These are phyloP conservation scores for Yueomyces sp. DNA, from an alignment of 805 yeast species.

Conservation along the genomic window DNA sequence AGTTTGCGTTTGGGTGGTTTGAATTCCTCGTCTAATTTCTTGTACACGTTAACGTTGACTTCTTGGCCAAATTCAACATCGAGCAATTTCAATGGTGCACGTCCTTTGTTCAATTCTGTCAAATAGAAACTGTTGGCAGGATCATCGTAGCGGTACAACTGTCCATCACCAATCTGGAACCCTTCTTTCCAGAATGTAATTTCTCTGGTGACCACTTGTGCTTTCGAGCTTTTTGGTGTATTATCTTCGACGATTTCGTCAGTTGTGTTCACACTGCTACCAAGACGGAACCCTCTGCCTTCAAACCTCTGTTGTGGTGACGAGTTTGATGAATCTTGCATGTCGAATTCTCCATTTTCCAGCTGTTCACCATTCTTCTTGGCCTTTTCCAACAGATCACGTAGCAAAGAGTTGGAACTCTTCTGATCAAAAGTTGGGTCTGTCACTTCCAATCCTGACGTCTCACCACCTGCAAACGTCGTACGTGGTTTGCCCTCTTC, in stretches of 20 bases:
- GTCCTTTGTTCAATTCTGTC: constrained; percentile 71
- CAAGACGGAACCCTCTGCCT: constrained; percentile 31
- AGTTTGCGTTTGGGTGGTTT: constrained; percentile 46
- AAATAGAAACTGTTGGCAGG: constrained; percentile 73
- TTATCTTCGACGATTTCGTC: constrained; percentile 27
- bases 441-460: constrained; percentile 68
- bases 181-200: constrained; percentile 96
- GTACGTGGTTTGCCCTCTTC: constrained; percentile 47
- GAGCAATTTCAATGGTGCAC: constrained; percentile 77
- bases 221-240: constrained; percentile 18
- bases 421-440: constrained; percentile 37
- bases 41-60: constrained; percentile 79
- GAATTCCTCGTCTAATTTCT: constrained; percentile 71
- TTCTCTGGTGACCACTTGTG: constrained; percentile 54
- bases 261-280: constrained; percentile 23
- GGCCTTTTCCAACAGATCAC: constrained; percentile 53
- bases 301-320: constrained; percentile 23
- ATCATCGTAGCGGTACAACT: constrained; percentile 76
- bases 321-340: constrained; percentile 8
- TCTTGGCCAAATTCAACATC: constrained; percentile 83
- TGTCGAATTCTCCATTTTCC: constrained; percentile 14
- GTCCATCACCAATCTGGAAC: constrained; percentile 88
- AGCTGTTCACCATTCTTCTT: constrained; percentile 45
- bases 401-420: constrained; percentile 29
- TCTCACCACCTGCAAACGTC: constrained; percentile 55